Percentiles rank a stretch among this genome's conserved stretches.
Evolutionary conservation across 1,284 basidiomycete species (phyloP).

Genomic region (Puccinia triticina): DNA sequence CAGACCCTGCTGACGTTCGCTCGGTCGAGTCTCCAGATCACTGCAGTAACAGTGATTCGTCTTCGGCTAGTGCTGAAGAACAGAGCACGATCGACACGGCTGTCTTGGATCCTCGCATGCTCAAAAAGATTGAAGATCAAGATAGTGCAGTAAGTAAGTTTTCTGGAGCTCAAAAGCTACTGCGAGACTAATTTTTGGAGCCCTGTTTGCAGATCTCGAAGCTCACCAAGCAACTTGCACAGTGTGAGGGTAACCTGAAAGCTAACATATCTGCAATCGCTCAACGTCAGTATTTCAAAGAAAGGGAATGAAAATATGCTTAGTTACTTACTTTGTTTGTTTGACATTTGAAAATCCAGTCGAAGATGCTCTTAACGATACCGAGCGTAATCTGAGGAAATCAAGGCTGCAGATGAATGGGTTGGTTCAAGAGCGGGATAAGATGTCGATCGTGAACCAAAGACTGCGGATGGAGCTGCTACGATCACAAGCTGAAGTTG

Average conservation of each 20-base stretch:
- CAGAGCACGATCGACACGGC: constrained; percentile 56
- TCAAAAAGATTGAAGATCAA: constrained; percentile 73
- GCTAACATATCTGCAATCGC: constrained; percentile 85
- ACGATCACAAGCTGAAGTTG: constrained; percentile 75
- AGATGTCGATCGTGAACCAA: constrained; percentile 69
- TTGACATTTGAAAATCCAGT: constrained; percentile 63
- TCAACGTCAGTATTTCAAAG: constrained; percentile 25
- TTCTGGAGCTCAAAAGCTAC: not conserved
- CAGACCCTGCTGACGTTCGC: not conserved
- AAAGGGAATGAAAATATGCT: not conserved
- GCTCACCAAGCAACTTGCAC: constrained; percentile 83
- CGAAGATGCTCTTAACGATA: constrained; percentile 80
- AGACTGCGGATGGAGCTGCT: constrained; percentile 67
- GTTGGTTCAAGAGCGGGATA: constrained; percentile 78
- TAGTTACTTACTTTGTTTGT: constrained; percentile 52
- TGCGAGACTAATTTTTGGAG: not conserved
- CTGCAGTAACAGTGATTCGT: constrained; percentile 11
- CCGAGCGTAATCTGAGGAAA: constrained; percentile 86
- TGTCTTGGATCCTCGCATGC: constrained; percentile 66
- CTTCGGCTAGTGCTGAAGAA: constrained; percentile 13
- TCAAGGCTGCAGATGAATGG: constrained; percentile 86
- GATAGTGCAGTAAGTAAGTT: constrained; percentile 66
- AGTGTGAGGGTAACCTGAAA: constrained; percentile 85
- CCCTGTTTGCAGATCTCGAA: constrained; percentile 71
- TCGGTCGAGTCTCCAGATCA: not conserved